A percentile compares a stretch with the other conserved stretches of the same genome.
phyloP scores from a whole-genome alignment of 805 yeast genomes.

The Candida fluviatilis region DNA sequence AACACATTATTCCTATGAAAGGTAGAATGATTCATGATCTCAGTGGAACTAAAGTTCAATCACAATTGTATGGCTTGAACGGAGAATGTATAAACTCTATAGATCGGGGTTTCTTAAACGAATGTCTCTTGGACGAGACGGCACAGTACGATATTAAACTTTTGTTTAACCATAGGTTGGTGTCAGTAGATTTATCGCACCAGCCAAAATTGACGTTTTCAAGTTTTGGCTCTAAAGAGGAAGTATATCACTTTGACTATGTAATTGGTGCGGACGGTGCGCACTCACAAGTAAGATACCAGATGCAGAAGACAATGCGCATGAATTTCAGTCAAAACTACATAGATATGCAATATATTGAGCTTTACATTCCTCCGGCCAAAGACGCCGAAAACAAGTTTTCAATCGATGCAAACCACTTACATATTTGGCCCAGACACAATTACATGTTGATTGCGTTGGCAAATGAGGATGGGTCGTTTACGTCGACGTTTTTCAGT shows the following conservation, averaged over 20 bases:
- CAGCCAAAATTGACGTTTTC: conserved; percentile 21
- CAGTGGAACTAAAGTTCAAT: conserved; percentile 51
- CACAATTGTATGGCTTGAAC: conserved; percentile 73
- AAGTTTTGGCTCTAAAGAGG: conserved; percentile 13
- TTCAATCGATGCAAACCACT: conserved; percentile 63
- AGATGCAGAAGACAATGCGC: conserved; percentile 59
- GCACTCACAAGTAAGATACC: conserved; percentile 66
- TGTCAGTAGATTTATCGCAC: conserved; percentile 21
- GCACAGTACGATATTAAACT: conserved; percentile 39
- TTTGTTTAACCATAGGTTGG: conserved; percentile 55
- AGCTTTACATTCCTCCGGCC: conserved; percentile 67
- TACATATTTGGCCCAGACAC: conserved; percentile 92
- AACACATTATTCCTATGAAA: conserved; percentile 73
- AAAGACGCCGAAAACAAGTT: conserved; percentile 34
- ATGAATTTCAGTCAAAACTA: conserved; percentile 74
- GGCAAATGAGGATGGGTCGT: conserved; percentile 80
- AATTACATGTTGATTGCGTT: conserved; percentile 86
- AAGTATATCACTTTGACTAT: conserved; percentile 43
- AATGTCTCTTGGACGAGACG: conserved; percentile 59
- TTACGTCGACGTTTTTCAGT: conserved; percentile 85
- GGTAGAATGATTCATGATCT: conserved; percentile 86
- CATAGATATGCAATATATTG: conserved; percentile 80
- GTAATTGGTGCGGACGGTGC: conserved; percentile 87
- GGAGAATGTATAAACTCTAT: conserved; percentile 86
- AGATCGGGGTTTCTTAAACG: conserved; percentile 69